Percentiles rank a stretch among this genome's conserved stretches.
These are phyloP conservation scores for Suillus hirtellus DNA, from an alignment of 768 basidiomycete genomes.

Conservation along the genomic window DNA sequence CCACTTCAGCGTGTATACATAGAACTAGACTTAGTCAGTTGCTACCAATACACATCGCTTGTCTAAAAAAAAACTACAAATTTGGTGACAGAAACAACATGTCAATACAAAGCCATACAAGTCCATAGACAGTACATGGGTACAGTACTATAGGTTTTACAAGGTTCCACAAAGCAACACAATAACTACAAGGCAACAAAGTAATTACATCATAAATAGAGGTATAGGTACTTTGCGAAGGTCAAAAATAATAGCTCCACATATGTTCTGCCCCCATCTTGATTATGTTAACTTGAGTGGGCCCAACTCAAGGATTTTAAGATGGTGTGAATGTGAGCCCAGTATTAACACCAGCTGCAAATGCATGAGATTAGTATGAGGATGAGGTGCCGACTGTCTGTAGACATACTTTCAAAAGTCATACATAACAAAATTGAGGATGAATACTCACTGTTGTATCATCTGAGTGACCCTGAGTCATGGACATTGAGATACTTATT, in stretches of 20 bases:
- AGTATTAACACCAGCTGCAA: too few species aligned
- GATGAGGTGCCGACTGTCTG: background rate
- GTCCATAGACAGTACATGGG: background rate
- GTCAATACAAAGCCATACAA: background rate
- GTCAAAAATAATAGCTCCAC: background rate
- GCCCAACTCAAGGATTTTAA: background rate
- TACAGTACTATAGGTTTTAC: background rate
- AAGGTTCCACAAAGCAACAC: background rate
- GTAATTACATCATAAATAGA: slow-evolving; percentile 2
- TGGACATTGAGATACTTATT: too few species aligned
- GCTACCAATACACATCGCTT: too few species aligned
- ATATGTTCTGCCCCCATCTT: too few species aligned
- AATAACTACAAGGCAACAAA: background rate
- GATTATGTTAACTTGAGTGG: too few species aligned
- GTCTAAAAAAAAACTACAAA: background rate
- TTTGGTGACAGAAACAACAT: background rate
- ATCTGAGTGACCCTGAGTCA: background rate
- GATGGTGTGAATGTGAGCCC: background rate
- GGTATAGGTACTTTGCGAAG: background rate
- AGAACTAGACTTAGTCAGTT: too few species aligned
- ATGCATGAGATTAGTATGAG: background rate
- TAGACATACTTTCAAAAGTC: background rate
- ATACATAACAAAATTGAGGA: background rate
- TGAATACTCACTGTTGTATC: background rate
- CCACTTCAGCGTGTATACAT: too few species aligned